Percentiles rank a stretch among this genome's conserved stretches.
phyloP scores from a whole-genome alignment of 768 basidiomycete species.

The Psilocybe cubensis region DNA sequence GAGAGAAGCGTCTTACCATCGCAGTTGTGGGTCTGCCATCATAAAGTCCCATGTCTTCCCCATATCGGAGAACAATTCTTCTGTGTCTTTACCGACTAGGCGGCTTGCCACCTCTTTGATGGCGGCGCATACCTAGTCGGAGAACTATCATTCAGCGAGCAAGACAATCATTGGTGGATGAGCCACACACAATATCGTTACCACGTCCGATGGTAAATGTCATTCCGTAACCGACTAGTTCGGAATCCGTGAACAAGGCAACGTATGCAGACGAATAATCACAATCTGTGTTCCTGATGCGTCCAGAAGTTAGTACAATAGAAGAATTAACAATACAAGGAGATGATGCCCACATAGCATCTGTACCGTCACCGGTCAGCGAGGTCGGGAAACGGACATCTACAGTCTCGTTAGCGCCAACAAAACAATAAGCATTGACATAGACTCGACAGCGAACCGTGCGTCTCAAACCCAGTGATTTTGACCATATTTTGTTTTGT shows the following conservation, averaged over 20 bases:
- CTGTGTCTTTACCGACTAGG: slow-evolving; percentile 82
- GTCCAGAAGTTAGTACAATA: neutral
- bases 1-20: slow-evolving; percentile 62
- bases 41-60: slow-evolving; percentile 89
- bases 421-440: neutral
- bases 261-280: slow-evolving; percentile 97
- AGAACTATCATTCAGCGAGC: neutral
- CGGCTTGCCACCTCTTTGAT: slow-evolving; percentile 80
- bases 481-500: slow-evolving; percentile 30
- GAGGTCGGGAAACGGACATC: slow-evolving; percentile 95
- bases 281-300: slow-evolving; percentile 87
- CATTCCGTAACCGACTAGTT: slow-evolving; percentile 89
- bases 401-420: slow-evolving; percentile 26
- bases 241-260: slow-evolving; percentile 71
- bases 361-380: slow-evolving; percentile 88
- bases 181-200: slow-evolving; percentile 80
- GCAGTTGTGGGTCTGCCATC: slow-evolving; percentile 85
- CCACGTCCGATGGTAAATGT: slow-evolving; percentile 95
- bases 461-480: slow-evolving; percentile 37
- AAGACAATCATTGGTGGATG: neutral
- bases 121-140: slow-evolving; percentile 71
- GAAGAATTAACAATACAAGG: neutral
- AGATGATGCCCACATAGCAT: slow-evolving; percentile 71
- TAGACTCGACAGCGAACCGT: slow-evolving; percentile 19
- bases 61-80: slow-evolving; percentile 87